Evolutionary conservation across 2,329 filamentous ascomycete genomes (phyloP).

Genomic region (Curvularia eragrostidis): DNA sequence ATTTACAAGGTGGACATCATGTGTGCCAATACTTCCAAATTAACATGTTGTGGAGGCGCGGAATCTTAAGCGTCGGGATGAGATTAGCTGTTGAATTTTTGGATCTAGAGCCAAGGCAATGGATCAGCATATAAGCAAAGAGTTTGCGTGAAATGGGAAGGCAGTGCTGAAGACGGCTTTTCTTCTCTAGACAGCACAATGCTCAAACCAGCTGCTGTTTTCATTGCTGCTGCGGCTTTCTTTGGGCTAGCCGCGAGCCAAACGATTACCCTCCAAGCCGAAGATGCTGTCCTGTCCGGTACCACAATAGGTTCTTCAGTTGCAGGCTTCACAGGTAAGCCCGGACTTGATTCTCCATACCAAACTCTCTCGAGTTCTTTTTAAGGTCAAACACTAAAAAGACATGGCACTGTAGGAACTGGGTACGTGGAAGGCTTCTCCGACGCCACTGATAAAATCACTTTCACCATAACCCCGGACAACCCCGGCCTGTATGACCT

Average conservation of each 20-base stretch:
- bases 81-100: neutral
- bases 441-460: slow-evolving; percentile 52
- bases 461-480: slow-evolving; percentile 51
- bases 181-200: neutral
- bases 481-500: slow-evolving; percentile 54
- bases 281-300: slow-evolving; percentile 1
- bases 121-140: neutral
- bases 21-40: slow-evolving; percentile 9
- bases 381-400: neutral
- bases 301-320: slow-evolving; percentile 2
- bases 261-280: slow-evolving; percentile 19
- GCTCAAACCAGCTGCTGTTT: slow-evolving; percentile 1
- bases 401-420: slow-evolving; percentile 42
- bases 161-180: neutral
- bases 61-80: neutral
- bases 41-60: slow-evolving; percentile 6
- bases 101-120: neutral
- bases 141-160: neutral
- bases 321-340: slow-evolving; percentile 6
- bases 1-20: neutral
- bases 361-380: no score
- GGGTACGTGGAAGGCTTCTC: slow-evolving; percentile 60
- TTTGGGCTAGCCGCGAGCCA: slow-evolving; percentile 21
- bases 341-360: no score
- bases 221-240: slow-evolving; percentile 8